A percentile compares a stretch with the other conserved stretches of the same genome.
Conservation (phyloP, 2,329 filamentous ascomycete species). For the Pseudopyricularia cyperi region DNA sequence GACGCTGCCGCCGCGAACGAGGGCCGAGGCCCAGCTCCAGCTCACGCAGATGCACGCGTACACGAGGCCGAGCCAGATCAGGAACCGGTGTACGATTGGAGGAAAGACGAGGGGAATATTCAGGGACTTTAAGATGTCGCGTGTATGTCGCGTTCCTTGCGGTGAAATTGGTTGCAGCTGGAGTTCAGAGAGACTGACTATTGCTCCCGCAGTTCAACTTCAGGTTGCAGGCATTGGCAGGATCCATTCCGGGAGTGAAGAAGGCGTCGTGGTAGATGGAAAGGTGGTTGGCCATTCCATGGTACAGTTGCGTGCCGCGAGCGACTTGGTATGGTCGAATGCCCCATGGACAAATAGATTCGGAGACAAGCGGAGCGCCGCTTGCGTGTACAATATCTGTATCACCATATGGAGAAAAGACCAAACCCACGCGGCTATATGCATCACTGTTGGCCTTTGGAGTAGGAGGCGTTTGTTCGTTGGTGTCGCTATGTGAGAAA, state of each 20-base stretch:
- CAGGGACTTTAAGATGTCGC: conserved; percentile 79
- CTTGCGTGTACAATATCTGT: neutral
- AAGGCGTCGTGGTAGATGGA: conserved; percentile 83
- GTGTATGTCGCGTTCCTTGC: conserved; percentile 50
- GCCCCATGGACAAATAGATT: too few species aligned
- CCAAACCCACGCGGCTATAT: neutral
- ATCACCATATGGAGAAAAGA: neutral
- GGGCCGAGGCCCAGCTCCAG: conserved; percentile 86
- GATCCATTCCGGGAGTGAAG: conserved; percentile 80
- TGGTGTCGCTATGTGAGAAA: too few species aligned
- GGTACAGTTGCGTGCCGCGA: neutral
- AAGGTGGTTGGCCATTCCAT: neutral
- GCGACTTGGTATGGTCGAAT: too few species aligned
- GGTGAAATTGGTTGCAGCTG: neutral
- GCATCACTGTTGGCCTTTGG: neutral
- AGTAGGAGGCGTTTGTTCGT: neutral
- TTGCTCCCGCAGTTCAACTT: conserved; percentile 66
- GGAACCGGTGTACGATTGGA: conserved; percentile 83
- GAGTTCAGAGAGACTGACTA: neutral
- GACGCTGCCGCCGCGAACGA: conserved; percentile 64
- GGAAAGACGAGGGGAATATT: conserved; percentile 88
- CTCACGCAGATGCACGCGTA: conserved; percentile 93
- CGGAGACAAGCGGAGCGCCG: neutral
- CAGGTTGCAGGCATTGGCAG: conserved; percentile 73
- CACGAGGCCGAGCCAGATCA: conserved; percentile 84